Conservation (phyloP, 108 stramenopile species). For the Nitzschia putrida region DNA sequence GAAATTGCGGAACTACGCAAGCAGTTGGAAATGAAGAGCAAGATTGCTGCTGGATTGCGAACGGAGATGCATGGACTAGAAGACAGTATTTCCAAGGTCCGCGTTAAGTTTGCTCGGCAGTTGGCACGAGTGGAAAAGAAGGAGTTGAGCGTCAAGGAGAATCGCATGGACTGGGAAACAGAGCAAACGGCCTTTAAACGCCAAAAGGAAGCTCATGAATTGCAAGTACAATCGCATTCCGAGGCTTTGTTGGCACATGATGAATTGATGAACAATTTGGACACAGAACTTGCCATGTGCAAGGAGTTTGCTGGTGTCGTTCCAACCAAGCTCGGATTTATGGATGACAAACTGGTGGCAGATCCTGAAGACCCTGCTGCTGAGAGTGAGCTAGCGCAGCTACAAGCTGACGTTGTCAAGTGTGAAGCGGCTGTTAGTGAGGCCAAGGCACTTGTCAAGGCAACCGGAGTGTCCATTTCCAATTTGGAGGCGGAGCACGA, state of each 20-base stretch:
- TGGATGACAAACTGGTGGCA: slow-evolving; percentile 18
- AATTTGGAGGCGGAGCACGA: slow-evolving; percentile 56
- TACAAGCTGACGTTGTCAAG: slow-evolving; percentile 70
- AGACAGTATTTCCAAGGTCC: slow-evolving; percentile 59
- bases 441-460: slow-evolving; percentile 62
- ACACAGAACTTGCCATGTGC: slow-evolving; percentile 56
- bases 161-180: slow-evolving; percentile 73
- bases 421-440: slow-evolving; percentile 73
- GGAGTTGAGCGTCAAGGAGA: slow-evolving; percentile 64
- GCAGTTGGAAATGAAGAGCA: slow-evolving; percentile 55
- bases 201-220: slow-evolving; percentile 67
- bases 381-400: slow-evolving; percentile 36
- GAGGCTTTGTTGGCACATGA: slow-evolving; percentile 68
- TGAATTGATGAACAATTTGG: slow-evolving; percentile 51
- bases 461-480: slow-evolving; percentile 41
- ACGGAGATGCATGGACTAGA: slow-evolving; percentile 65
- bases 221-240: slow-evolving; percentile 69
- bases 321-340: slow-evolving; percentile 54
- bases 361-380: slow-evolving; percentile 24
- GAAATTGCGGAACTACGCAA: slow-evolving; percentile 74
- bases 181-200: slow-evolving; percentile 59
- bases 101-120: slow-evolving; percentile 78
- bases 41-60: slow-evolving; percentile 57
- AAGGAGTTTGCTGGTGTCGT: slow-evolving; percentile 58
- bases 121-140: slow-evolving; percentile 76